phyloP scores from a whole-genome alignment of 2,329 filamentous ascomycete species.

The Claviceps sp. region DNA sequence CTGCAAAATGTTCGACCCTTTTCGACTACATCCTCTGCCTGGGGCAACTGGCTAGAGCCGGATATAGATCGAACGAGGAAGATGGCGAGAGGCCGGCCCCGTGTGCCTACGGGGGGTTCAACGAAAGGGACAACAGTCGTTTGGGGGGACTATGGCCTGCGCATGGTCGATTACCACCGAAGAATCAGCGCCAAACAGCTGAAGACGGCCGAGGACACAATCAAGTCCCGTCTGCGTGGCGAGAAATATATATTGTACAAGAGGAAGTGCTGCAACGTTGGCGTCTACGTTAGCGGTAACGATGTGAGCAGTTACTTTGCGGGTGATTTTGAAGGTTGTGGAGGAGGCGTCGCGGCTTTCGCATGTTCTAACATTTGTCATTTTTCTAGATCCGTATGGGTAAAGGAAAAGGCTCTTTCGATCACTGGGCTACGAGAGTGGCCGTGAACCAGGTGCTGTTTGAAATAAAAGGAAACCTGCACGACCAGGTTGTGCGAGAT shows the following conservation, averaged over 20 bases:
- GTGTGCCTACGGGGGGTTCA: conserved; percentile 82
- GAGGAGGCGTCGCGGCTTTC: not conserved
- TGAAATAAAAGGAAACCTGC: conserved; percentile 79
- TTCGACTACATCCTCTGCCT: conserved; percentile 48
- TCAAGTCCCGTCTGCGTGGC: conserved; percentile 75
- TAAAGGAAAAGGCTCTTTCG: conserved; percentile 95
- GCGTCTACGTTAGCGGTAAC: conserved; percentile 90
- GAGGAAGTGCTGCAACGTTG: conserved; percentile 80
- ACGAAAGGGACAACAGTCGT: conserved; percentile 87
- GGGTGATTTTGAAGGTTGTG: not conserved
- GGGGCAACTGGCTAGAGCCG: conserved; percentile 72
- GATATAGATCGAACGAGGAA: conserved; percentile 62
- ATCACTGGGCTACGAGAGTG: conserved; percentile 87
- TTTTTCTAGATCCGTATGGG: conserved; percentile 72
- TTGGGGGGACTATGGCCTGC: conserved; percentile 91
- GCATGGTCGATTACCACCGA: conserved; percentile 87
- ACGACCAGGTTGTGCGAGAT: conserved; percentile 89
- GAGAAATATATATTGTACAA: conserved; percentile 90
- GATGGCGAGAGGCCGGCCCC: conserved; percentile 82
- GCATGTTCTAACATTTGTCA: not conserved
- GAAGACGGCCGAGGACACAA: conserved; percentile 85
- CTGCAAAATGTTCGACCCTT: conserved; percentile 49
- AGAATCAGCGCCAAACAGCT: conserved; percentile 78
- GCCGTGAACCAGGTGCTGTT: conserved; percentile 86
- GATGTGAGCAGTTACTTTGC: conserved; percentile 40